Evolutionary conservation across 305 asterid species (phyloP).

Genomic region (Solanum hybrid): DNA sequence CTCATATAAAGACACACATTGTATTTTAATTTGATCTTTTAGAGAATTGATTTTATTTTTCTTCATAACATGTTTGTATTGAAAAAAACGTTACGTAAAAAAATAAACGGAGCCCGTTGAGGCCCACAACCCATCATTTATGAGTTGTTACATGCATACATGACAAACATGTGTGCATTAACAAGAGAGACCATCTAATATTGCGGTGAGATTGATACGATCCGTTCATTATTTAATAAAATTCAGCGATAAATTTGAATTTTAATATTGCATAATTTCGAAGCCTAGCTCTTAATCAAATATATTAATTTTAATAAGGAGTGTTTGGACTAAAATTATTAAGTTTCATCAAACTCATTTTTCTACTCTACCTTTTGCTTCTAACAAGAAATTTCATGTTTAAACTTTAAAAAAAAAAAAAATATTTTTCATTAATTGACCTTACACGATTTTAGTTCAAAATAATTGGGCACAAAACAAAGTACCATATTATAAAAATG

Average conservation of each 20-base stretch:
- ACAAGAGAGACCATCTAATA: background rate
- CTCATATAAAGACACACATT: background rate
- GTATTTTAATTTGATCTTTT: background rate
- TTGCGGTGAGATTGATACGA: accelerated
- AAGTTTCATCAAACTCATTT: background rate
- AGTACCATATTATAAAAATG: background rate
- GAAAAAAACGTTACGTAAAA: background rate
- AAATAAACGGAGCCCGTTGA: background rate
- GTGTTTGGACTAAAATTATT: background rate
- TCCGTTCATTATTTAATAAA: too few relatives aligned
- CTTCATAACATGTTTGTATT: background rate
- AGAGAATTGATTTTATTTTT: background rate
- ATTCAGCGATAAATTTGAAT: accelerated
- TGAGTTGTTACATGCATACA: background rate
- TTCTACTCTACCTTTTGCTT: background rate
- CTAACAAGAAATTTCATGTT: background rate
- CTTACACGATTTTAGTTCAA: background rate
- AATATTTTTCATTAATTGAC: background rate
- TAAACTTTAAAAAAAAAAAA: background rate
- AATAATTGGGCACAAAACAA: background rate
- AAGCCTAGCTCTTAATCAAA: background rate
- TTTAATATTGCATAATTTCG: too few relatives aligned
- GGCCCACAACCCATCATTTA: background rate
- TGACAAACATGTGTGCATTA: constrained; percentile 12
- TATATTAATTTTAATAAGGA: too few relatives aligned